Base-by-base conservation (phyloP, 2,329 filamentous ascomycete species). In the Drechslera avenae region DNA sequence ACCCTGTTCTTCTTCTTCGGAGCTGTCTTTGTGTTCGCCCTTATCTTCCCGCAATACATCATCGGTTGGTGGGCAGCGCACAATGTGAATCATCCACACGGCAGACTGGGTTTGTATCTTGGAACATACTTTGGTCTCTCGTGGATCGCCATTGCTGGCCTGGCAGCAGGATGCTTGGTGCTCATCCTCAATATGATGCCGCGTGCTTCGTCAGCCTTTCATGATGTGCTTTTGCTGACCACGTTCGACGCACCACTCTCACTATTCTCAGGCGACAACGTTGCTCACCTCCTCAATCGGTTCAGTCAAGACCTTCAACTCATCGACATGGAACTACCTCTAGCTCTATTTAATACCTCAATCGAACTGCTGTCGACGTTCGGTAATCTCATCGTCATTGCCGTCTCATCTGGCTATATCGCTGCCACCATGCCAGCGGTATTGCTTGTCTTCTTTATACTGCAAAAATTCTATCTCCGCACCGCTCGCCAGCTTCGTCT, bases 131-230 rank as follows among this genome's bases (percentile, higher is more conserved):
- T 45, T 2, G 28, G 54, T 13, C 46, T 64, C 17, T 31, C 39
- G 5, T 19, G n/a, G 8, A 30, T 41, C 23, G 53, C 45, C 31
- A 18, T 52, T 18, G 30, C 57, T 2, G 48, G 48, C 9, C 46
- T 58, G 12, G 35, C 35, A 26, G 35, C 35, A 33, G 60, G 58
- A 46, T 60, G 60, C 47, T 35, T 42, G 68, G 75, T 79, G 60
- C 71, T 81, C 56, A 76, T 82, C 43, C 76, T 82, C 26, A 75
- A 67, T 5, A 81, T 82, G 76, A 76, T 82, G 4, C 79, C 79
- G 2, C 75, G 73, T 34, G 80, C 79, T 16, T 78, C 77, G 5
- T 72, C 75, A 12, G 17, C 17, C 35, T 75, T 82, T 46, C 79
- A 83, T 50, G 63, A 67, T 37, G 71, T 64, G 17, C 62, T 82